phyloP scores from a whole-genome alignment of 768 basidiomycete genomes.

The Xerocomellus chrysenteron region DNA sequence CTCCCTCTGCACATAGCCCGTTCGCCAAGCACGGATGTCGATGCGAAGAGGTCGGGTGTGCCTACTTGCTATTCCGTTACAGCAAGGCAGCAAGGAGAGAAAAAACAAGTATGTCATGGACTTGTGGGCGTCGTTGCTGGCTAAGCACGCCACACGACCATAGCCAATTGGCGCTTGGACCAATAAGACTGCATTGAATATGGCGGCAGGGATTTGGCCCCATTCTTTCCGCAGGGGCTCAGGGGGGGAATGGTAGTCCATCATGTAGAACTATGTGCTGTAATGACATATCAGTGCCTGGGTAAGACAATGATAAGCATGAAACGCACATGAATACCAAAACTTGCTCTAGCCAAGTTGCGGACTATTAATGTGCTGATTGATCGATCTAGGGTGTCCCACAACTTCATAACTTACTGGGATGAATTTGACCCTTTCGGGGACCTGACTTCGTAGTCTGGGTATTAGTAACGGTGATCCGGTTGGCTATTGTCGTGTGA shows the following conservation, averaged over 20 bases:
- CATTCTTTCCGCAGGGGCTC: not conserved
- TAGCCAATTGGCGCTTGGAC: not conserved
- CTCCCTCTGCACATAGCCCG: too few relatives aligned
- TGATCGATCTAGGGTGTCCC: not conserved
- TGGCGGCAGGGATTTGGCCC: not conserved
- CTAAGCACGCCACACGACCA: not conserved
- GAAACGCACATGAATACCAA: not conserved
- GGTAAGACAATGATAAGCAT: not conserved
- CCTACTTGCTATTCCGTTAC: not conserved
- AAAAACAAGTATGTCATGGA: not conserved
- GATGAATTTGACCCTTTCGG: too few relatives aligned
- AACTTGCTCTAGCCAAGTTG: not conserved
- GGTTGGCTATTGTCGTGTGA: too few relatives aligned
- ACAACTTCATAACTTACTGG: not conserved
- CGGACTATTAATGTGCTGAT: not conserved
- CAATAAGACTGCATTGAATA: not conserved
- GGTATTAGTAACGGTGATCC: too few relatives aligned
- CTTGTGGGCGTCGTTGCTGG: not conserved
- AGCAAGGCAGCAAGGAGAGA: not conserved
- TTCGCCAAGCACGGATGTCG: not conserved
- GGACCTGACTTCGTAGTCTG: not conserved
- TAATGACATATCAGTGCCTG: not conserved
- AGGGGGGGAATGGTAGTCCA: not conserved
- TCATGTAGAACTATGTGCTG: not conserved
- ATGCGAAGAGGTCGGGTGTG: not conserved